Evolutionary conservation across 805 yeast species (phyloP).

Genomic region (Saccharomycopsis oosterbeekiorum): DNA sequence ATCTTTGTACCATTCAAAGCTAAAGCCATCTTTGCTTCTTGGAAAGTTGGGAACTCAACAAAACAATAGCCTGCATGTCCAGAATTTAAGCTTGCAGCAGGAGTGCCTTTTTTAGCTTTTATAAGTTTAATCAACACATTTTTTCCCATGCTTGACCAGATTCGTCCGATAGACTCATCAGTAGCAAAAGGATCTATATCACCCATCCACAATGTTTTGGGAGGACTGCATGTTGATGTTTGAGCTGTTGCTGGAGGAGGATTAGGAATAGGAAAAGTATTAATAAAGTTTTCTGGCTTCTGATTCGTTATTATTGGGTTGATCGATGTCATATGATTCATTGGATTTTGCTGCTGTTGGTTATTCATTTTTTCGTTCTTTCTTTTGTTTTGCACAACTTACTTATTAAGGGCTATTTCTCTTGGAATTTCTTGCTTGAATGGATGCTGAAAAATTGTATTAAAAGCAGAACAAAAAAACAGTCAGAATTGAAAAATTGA

Average conservation of each 20-base stretch:
- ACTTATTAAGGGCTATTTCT: background rate
- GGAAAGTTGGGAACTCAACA: constrained; percentile 59
- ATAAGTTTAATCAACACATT: constrained; percentile 59
- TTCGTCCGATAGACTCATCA: constrained; percentile 45
- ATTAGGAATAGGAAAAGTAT: constrained; percentile 31
- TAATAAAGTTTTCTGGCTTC: constrained; percentile 27
- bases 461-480: no score
- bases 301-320: constrained; percentile 14
- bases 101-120: constrained; percentile 35
- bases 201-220: constrained; percentile 83
- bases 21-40: constrained; percentile 61
- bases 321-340: background rate
- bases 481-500: no score
- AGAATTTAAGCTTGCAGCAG: constrained; percentile 27
- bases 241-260: constrained; percentile 46
- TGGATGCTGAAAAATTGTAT: no score
- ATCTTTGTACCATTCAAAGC: constrained; percentile 54
- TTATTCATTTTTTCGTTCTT: background rate
- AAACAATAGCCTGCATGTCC: constrained; percentile 64
- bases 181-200: constrained; percentile 75
- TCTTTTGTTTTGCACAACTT: background rate
- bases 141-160: constrained; percentile 52
- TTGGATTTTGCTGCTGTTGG: background rate
- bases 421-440: no score
- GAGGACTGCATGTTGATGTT: constrained; percentile 37